Conservation (phyloP, 352 stramenopile genomes). For the Pythium grandisporangium region DNA sequence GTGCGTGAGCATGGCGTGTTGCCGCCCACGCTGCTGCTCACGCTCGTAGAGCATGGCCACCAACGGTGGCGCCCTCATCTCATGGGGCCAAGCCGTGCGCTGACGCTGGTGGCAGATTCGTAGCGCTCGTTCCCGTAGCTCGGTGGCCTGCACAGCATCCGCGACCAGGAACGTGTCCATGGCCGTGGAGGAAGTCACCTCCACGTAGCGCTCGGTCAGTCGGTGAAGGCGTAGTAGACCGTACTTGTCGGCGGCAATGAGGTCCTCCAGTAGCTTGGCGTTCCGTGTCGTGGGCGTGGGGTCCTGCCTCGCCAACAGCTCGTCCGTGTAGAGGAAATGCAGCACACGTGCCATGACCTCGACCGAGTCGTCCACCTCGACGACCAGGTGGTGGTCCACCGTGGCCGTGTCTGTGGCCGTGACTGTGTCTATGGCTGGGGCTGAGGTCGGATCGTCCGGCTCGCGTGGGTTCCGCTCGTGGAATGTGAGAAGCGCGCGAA, state of each 20-base stretch:
- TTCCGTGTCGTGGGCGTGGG: slow-evolving; percentile 11
- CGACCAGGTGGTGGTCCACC: slow-evolving; percentile 3
- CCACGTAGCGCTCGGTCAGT: slow-evolving; percentile 40
- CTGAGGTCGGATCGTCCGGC: background rate
- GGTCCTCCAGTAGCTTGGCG: slow-evolving; percentile 55
- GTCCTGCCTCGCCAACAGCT: slow-evolving; percentile 9
- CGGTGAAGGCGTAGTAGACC: slow-evolving; percentile 63
- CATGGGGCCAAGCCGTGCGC: slow-evolving; percentile 14
- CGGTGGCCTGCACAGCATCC: slow-evolving; percentile 38
- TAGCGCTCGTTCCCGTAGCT: slow-evolving; percentile 48
- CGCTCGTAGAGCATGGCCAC: slow-evolving; percentile 28
- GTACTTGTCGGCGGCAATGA: slow-evolving; percentile 68
- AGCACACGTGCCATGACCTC: slow-evolving; percentile 37
- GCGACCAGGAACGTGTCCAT: slow-evolving; percentile 53
- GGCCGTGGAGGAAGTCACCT: slow-evolving; percentile 33
- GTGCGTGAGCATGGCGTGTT: slow-evolving; percentile 9
- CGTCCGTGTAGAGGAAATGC: slow-evolving; percentile 71
- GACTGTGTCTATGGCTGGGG: no score
- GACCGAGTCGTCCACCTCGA: slow-evolving; percentile 57
- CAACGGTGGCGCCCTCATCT: no score
- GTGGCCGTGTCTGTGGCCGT: no score
- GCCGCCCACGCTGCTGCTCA: slow-evolving; percentile 6
- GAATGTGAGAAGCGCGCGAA: slow-evolving; percentile 45
- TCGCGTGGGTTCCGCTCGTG: slow-evolving; percentile 1
- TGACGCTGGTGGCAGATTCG: slow-evolving; percentile 18